Base-by-base conservation (phyloP, 2,329 filamentous ascomycete genomes). In the Fusarium scirpi region DNA sequence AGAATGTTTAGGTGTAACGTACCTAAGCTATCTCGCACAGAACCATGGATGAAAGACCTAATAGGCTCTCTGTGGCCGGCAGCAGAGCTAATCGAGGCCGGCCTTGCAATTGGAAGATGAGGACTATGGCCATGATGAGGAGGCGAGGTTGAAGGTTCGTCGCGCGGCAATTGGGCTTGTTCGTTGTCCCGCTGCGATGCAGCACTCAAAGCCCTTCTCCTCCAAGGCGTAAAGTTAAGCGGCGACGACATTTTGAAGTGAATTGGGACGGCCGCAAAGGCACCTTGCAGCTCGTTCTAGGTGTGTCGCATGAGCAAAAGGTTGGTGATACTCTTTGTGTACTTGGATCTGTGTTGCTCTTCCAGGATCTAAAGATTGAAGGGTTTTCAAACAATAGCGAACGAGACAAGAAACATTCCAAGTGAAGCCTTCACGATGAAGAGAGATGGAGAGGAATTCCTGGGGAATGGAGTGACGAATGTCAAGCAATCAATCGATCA, bases 41-140 rank as follows among this genome's bases (percentile, higher is more conserved):
- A 88, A 57, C 89, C 87, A 70, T 92, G 90, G 58, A 92, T 89
- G 70, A 92, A 93, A 5, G 91, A 93, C 58, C 91, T 85, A 51
- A 91, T 90, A 7, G 91, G 91, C 65, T 92, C 90, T 77, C 87
- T 85, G 76, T 90, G 84, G 11, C 75, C 76, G 11, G 77, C 74
- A 20, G 64, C 65, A 38, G 80, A 80, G 59, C 74, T 76, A 40
- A 78, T 76, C 20, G 81, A 83, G 8, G 83, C 81, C 22, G 83
- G 85, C 13, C 84, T 76, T 30, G 69, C 65, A 54, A 73, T 60
- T 68, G 74, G 49, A 52, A 71, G 44, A 51, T 63, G 29, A n/a
- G 69, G 44, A 30, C 61, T 69, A 40, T 62, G 57, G 22, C 56
- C 52, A 45, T 68, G 60, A 51, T 66, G 52, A 52, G 57, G 12